phyloP scores from a whole-genome alignment of 164 flowering plant genomes.

The Buxus sempervirens region DNA sequence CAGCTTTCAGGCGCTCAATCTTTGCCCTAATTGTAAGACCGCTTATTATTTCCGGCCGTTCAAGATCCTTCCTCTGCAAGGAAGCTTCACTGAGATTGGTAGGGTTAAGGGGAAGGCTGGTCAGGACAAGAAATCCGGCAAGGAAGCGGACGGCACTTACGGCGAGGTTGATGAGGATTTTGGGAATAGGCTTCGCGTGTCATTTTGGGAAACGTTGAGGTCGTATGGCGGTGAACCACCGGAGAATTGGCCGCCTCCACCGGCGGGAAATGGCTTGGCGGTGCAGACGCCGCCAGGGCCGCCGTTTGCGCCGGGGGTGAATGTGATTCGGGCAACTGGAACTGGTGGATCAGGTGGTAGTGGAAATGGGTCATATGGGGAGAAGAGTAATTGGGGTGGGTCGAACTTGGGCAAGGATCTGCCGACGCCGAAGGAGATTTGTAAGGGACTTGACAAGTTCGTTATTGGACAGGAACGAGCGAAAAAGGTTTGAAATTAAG shows the following conservation, averaged over 20 bases:
- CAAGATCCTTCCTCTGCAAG: constrained; percentile 64
- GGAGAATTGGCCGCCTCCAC: constrained; percentile 58
- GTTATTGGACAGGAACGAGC: constrained; percentile 88
- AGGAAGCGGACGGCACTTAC: constrained; percentile 2
- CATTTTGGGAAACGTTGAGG: constrained; percentile 74
- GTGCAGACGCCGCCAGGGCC: constrained; percentile 84
- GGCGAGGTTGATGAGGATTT: constrained; percentile 17
- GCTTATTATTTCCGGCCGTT: constrained; percentile 68
- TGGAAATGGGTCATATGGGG: constrained; percentile 31
- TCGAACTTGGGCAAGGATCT: constrained; percentile 76
- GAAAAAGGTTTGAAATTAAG: constrained; percentile 62
- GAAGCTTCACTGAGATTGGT: constrained; percentile 80
- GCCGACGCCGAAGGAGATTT: constrained; percentile 95
- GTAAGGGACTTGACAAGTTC: constrained; percentile 85
- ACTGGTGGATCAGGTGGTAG: constrained; percentile 31
- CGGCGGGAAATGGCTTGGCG: constrained; percentile 60
- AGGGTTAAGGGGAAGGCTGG: constrained; percentile 26
- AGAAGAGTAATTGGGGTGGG: constrained; percentile 73
- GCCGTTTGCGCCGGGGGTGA: constrained; percentile 73
- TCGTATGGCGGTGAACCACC: constrained; percentile 61
- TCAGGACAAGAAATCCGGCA: constrained; percentile 13
- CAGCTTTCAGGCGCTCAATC: constrained; percentile 52
- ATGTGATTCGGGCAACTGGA: constrained; percentile 45
- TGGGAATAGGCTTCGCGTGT: constrained; percentile 37
- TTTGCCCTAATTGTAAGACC: constrained; percentile 89